Evolutionary conservation across 2,329 filamentous ascomycete species (phyloP), one percentile per base, ranked within the genome.

Genomic region (Niveomyces coronatus): DNA sequence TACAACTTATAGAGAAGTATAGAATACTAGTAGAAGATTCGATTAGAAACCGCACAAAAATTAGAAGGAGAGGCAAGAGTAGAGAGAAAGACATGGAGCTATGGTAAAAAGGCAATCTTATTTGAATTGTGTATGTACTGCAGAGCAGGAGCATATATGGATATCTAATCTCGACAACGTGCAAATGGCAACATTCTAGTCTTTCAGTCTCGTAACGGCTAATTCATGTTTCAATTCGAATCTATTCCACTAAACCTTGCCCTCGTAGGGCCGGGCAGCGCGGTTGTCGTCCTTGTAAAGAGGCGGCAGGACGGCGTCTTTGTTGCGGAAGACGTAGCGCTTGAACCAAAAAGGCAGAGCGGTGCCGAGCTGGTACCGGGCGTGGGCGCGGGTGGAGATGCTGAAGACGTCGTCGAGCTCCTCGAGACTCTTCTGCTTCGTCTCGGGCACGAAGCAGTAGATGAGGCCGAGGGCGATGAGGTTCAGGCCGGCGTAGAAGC

Each of bases 401-500:
- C 50, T 52, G 41, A 63, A 63, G 14, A 63, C 52, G 37, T 56
- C 58, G 33, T 63, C 61, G 4, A 63, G 50, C 42, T 65, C 62
- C 38, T 64, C 62, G 9, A 31, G 4, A 10, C 37, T 29, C 3
- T 40, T 44, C 26, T 43, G 53, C 55, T 71, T 74, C 4, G 70
- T 74, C 50, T 74, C 71, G 1, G 70, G 71, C 1, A 75, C 56
- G 52, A 68, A 73, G 28, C 80, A 60, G 60, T 79, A 79, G 45
- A 82, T 80, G 62, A 82, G 71, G 17, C 74, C 41, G 13, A 80
- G 62, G 0, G 76, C 77, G 3, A 73, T 50, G 4, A 79, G 46
- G 45, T 82, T 83, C 7, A 82, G 57, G 0, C 59, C 73, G 11
- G 57, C 67, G 42, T 80, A 81, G 50, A 81, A 76, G 3, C 72